A percentile compares a stretch with the other conserved stretches of the same genome.
phyloP scores from a whole-genome alignment of 306 rosid species.

The Vigna radiata region DNA sequence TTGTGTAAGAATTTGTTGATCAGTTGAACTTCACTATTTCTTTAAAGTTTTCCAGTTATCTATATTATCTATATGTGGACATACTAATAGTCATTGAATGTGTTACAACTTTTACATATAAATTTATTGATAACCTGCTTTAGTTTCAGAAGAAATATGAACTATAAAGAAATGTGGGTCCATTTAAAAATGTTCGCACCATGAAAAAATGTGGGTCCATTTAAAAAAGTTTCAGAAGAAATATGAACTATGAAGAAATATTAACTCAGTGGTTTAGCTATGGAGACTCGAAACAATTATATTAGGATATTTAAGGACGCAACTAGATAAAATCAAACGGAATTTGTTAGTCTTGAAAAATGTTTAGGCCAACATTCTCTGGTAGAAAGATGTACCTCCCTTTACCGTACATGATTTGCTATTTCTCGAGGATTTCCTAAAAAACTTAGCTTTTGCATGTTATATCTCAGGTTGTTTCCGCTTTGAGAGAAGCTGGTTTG shows the following conservation, averaged over 20 bases:
- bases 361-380: not conserved
- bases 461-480: slow-evolving; percentile 68
- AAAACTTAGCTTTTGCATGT: slow-evolving; percentile 20
- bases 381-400: not conserved
- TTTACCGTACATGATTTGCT: not conserved
- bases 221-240: slow-evolving; percentile 30
- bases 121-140: not conserved
- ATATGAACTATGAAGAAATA: slow-evolving; percentile 13
- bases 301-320: not conserved
- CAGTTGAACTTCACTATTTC: not conserved
- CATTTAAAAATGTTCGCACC: slow-evolving; percentile 14
- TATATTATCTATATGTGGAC: slow-evolving; percentile 5
- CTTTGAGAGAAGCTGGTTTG: slow-evolving; percentile 88
- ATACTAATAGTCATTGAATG: not conserved
- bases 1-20: slow-evolving; percentile 22
- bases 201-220: slow-evolving; percentile 8
- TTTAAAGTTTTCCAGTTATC: not conserved
- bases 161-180: slow-evolving; percentile 3
- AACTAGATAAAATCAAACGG: not conserved
- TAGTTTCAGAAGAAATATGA: slow-evolving; percentile 32
- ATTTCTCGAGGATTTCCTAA: slow-evolving; percentile 2
- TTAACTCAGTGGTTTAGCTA: not conserved
- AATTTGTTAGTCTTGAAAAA: not conserved
- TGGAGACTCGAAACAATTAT: slow-evolving; percentile 3
- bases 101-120: not conserved